Percentiles rank a stretch among this genome's conserved stretches.
Evolutionary conservation across 1,284 basidiomycete species (phyloP).

Genomic region (Earliella scabrosa): DNA sequence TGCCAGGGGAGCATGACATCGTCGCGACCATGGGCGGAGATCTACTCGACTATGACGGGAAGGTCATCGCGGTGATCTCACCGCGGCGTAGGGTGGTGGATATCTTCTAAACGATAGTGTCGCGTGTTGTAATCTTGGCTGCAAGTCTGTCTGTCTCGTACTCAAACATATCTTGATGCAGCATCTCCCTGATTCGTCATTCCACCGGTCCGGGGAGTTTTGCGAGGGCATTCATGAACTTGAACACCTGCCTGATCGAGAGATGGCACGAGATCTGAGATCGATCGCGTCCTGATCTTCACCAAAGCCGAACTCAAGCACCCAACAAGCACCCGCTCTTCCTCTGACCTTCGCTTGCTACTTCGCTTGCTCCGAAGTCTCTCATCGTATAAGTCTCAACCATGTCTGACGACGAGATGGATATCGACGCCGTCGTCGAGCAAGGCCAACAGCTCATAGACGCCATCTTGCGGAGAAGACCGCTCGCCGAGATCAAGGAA

Average conservation of each 20-base stretch:
- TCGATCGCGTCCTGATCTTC: slow-evolving; percentile 6
- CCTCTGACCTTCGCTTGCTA: neutral
- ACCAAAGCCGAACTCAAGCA: neutral
- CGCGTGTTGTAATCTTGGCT: neutral
- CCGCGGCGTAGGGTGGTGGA: slow-evolving; percentile 48
- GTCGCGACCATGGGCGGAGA: slow-evolving; percentile 70
- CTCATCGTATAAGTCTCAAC: neutral
- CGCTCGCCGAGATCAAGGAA: slow-evolving; percentile 52
- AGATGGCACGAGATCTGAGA: slow-evolving; percentile 6
- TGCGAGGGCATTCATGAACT: neutral
- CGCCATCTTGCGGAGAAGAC: slow-evolving; percentile 56
- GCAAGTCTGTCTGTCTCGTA: no score
- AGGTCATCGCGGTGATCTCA: slow-evolving; percentile 64
- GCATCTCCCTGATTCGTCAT: no score
- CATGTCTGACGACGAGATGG: slow-evolving; percentile 33
- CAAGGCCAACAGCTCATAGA: slow-evolving; percentile 63
- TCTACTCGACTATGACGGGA: slow-evolving; percentile 59
- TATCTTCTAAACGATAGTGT: slow-evolving; percentile 7
- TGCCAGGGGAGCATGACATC: slow-evolving; percentile 46
- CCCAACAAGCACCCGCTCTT: no score
- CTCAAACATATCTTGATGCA: no score
- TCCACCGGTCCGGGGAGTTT: no score
- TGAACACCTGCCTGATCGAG: slow-evolving; percentile 7
- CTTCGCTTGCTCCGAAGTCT: neutral
- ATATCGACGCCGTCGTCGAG: slow-evolving; percentile 49